Conservation (phyloP, 306 rosid genomes). For the Medicago truncatula region MtrunA17r5.0-ANR NC_053042.1:2509001-2509500, state of each 20-base stretch:
- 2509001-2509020: not conserved
- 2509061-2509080: too few species aligned
- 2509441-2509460: slow-evolving; percentile 14
- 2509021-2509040: too few species aligned
- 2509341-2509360: not conserved
- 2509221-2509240: not conserved
- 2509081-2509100: too few species aligned
- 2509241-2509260: not conserved
- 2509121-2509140: too few species aligned
- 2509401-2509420: slow-evolving; percentile 15
- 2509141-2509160: too few species aligned
- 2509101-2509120: too few species aligned
- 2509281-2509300: not conserved
- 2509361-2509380: not conserved
- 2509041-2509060: too few species aligned
- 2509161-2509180: too few species aligned
- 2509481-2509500: slow-evolving; percentile 13
- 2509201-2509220: not conserved
- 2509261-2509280: not conserved
- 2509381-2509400: not conserved
- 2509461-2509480: slow-evolving; percentile 4
- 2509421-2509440: slow-evolving; percentile 34
- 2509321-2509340: not conserved
- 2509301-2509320: not conserved
- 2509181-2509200: not conserved